phyloP scores from a whole-genome alignment of 768 basidiomycete genomes.

The Cystoderma amianthinum region DNA sequence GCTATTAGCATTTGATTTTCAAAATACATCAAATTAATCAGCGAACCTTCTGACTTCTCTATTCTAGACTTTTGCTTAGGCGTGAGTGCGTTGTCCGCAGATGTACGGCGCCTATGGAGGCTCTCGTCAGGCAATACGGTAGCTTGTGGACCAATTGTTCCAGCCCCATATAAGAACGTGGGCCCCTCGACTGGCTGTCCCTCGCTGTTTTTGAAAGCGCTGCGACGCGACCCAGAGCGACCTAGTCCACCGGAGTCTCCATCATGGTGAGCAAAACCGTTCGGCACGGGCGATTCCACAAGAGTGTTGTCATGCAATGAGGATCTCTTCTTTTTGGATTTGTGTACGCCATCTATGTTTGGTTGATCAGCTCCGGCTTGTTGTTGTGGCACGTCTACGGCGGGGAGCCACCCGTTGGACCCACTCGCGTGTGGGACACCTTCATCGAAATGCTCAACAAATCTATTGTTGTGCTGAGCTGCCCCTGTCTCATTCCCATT shows the following conservation, averaged over 20 bases:
- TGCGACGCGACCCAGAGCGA: constrained; percentile 19
- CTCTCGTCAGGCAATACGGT: constrained; percentile 32
- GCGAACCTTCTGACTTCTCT: constrained; percentile 43
- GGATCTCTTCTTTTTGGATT: background rate
- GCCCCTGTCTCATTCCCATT: too few species aligned
- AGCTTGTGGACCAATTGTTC: constrained; percentile 40
- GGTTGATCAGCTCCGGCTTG: background rate
- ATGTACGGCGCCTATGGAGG: constrained; percentile 30
- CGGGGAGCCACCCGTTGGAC: constrained; percentile 19
- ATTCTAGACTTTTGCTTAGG: constrained; percentile 47
- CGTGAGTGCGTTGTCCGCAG: constrained; percentile 41
- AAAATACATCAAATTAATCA: background rate
- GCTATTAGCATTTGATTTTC: constrained; percentile 2
- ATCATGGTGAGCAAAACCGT: background rate
- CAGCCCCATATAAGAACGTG: constrained; percentile 49
- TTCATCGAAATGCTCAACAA: too few species aligned
- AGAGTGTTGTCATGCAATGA: background rate
- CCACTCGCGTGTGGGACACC: constrained; percentile 14
- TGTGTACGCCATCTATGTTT: too few species aligned
- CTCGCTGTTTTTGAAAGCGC: constrained; percentile 24
- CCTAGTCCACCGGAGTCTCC: constrained; percentile 7
- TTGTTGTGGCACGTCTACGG: constrained; percentile 3
- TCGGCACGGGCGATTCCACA: background rate
- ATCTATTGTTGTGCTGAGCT: too few species aligned
- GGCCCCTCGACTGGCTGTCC: constrained; percentile 23